A percentile compares a stretch with the other conserved stretches of the same genome.
phyloP scores from a whole-genome alignment of 2,329 filamentous ascomycete species.

The Colletotrichum sp. region DNA sequence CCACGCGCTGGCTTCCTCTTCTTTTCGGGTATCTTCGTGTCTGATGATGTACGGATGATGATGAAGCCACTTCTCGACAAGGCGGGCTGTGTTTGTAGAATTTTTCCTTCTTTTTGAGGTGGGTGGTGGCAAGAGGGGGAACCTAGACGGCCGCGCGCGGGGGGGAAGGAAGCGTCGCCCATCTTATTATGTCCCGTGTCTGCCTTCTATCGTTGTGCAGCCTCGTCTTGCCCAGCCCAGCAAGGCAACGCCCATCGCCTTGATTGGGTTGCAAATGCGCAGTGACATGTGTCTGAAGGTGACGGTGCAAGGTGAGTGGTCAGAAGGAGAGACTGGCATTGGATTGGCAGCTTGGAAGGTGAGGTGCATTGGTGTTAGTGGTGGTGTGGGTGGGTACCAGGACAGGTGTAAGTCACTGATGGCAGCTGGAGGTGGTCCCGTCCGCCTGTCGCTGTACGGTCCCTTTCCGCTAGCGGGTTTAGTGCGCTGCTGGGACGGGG shows the following conservation, averaged over 20 bases:
- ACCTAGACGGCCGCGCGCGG: background rate
- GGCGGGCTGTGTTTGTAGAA: slow-evolving; percentile 3
- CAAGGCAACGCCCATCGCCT: background rate
- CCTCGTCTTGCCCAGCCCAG: background rate
- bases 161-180: background rate
- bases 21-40: background rate
- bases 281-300: background rate
- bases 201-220: background rate
- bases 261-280: background rate
- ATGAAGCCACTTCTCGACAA: background rate
- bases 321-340: background rate
- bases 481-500: background rate
- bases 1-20: background rate
- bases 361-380: background rate
- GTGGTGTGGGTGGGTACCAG: background rate
- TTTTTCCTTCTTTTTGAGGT: background rate
- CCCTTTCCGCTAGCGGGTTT: background rate
- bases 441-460: background rate
- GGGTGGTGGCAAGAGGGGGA: background rate
- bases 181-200: background rate
- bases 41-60: background rate
- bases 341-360: background rate
- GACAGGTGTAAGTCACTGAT: too few relatives aligned
- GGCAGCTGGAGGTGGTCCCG: background rate
- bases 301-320: background rate